These are phyloP conservation scores for Scedosporium boydii DNA, from an alignment of 2,329 filamentous ascomycete species.

Conservation along the genomic window DNA sequence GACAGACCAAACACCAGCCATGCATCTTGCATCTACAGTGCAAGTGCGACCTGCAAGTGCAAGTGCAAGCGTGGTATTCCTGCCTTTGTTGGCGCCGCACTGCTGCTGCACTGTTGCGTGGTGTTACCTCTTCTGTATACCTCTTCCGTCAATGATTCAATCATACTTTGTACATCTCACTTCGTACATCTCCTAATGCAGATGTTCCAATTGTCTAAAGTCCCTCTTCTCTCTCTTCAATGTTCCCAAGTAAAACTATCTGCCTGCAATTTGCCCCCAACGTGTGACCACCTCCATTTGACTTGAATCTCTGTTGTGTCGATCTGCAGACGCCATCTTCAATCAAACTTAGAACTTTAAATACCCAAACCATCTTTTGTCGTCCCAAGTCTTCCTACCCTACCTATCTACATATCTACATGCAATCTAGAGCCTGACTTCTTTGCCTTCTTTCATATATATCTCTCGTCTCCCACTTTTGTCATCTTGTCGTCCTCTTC, in stretches of 20 bases:
- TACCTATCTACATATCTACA: background rate
- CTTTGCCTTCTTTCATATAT: constrained; percentile 4
- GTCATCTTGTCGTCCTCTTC: background rate
- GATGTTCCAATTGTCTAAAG: background rate
- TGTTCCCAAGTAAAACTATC: background rate
- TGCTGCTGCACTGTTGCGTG: background rate
- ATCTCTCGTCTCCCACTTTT: constrained; percentile 1
- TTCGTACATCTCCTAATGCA: background rate
- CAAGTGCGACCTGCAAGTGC: background rate
- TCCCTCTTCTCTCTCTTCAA: background rate
- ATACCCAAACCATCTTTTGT: background rate
- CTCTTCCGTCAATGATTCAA: background rate
- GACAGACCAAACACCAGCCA: background rate
- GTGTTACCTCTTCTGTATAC: background rate
- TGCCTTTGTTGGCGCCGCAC: background rate
- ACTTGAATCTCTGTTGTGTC: background rate
- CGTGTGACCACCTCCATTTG: background rate
- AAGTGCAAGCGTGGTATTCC: background rate
- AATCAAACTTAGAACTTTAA: background rate
- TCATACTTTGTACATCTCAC: background rate
- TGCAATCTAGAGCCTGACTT: background rate
- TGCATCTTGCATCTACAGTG: background rate
- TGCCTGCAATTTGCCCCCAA: background rate
- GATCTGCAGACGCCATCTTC: background rate
- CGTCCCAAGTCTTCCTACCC: background rate